A percentile compares a stretch with the other conserved stretches of the same genome.
Evolutionary conservation across 2,329 filamentous ascomycete species (phyloP).

Genomic region (Gaeumannomyces tritici): DNA sequence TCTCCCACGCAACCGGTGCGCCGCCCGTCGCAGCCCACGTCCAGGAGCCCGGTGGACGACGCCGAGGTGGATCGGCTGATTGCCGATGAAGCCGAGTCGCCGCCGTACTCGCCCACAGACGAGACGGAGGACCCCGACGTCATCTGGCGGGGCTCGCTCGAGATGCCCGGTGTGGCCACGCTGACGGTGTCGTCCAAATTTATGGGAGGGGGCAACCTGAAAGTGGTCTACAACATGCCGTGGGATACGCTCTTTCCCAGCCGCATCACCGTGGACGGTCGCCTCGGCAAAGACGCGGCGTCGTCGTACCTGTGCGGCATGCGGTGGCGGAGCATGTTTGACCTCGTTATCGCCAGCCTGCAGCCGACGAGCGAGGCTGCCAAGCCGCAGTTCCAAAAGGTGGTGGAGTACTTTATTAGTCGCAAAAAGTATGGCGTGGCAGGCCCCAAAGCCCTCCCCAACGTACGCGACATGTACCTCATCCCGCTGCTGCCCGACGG

Average conservation of each 20-base stretch:
- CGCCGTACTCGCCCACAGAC: conserved; percentile 75
- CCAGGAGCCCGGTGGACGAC: conserved; percentile 59
- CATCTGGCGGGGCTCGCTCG: conserved; percentile 67
- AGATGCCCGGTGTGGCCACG: conserved; percentile 69
- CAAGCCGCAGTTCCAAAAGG: conserved; percentile 54
- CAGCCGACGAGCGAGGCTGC: conserved; percentile 53
- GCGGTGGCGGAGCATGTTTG: conserved; percentile 70
- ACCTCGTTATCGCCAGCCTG: conserved; percentile 73
- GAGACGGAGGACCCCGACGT: conserved; percentile 56
- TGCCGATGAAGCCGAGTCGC: conserved; percentile 70
- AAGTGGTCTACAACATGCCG: conserved; percentile 35
- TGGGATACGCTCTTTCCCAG: conserved; percentile 72
- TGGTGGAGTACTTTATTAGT: conserved; percentile 81
- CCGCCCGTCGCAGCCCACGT: conserved; percentile 35
- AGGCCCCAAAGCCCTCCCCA: conserved; percentile 61
- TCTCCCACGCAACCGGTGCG: conserved; percentile 50
- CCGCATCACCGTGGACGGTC: conserved; percentile 61
- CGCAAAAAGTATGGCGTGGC: conserved; percentile 84
- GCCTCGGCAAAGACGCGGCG: conserved; percentile 73
- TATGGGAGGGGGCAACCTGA: conserved; percentile 75
- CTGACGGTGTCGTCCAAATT: conserved; percentile 72
- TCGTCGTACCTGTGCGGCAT: conserved; percentile 87
- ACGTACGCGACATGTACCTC: conserved; percentile 84
- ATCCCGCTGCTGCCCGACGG: conserved; percentile 71
- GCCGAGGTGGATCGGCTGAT: conserved; percentile 77